These are phyloP conservation scores for Vigna nakashimae DNA, from an alignment of 306 rosid genomes.

Conservation along the genomic window DNA sequence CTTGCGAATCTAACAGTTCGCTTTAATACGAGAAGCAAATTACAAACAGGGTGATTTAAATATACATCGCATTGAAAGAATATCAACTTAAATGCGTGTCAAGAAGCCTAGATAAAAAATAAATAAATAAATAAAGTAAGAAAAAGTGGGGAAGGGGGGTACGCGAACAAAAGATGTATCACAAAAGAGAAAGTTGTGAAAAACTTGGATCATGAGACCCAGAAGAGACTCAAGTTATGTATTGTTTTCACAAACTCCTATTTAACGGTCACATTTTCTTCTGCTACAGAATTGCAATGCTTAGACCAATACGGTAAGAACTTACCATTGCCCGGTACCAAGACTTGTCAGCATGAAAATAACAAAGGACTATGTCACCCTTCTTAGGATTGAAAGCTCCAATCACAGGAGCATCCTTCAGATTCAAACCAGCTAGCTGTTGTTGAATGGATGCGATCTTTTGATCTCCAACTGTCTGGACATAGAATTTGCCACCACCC, in stretches of 20 bases:
- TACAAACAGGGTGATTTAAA: neutral
- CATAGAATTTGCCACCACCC: constrained; percentile 91
- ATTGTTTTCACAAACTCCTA: constrained; percentile 17
- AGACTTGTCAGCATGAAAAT: constrained; percentile 78
- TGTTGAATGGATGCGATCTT: constrained; percentile 82
- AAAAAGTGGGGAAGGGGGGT: neutral
- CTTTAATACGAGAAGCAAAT: neutral
- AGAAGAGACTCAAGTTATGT: neutral
- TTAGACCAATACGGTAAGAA: neutral
- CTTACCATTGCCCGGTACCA: constrained; percentile 99
- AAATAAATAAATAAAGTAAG: neutral
- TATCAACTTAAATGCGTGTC: constrained; percentile 16
- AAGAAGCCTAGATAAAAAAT: neutral
- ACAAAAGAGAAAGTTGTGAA: neutral
- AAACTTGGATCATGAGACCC: constrained; percentile 10
- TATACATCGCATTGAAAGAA: constrained; percentile 6
- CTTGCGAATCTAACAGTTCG: neutral
- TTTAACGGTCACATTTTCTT: constrained; percentile 3
- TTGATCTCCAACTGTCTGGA: constrained; percentile 92
- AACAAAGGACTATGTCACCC: constrained; percentile 91
- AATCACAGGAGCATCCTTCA: constrained; percentile 88
- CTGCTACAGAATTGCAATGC: constrained; percentile 31
- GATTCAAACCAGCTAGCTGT: constrained; percentile 82
- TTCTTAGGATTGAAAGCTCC: constrained; percentile 94
- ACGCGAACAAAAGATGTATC: neutral